Percentiles rank a stretch among this genome's conserved stretches.
Conservation (phyloP, 2,329 filamentous ascomycete species). For the Blastomyces gilchristii region DNA sequence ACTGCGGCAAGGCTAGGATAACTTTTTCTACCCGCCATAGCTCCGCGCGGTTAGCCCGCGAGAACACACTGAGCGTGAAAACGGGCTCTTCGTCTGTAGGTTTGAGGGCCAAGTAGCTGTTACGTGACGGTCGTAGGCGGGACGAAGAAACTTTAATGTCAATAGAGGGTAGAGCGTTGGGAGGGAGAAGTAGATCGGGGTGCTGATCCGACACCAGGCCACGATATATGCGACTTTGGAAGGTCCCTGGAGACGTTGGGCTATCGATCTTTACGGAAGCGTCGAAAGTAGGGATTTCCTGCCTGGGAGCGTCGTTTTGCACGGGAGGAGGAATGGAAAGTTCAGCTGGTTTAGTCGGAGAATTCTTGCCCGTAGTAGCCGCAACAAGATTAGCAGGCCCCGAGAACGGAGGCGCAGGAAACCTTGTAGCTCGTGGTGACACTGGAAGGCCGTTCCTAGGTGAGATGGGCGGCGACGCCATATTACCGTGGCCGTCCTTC, state of each 20-base stretch:
- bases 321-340: constrained; percentile 14
- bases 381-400: neutral
- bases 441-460: constrained; percentile 51
- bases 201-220: constrained; percentile 78
- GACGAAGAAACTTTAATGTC: constrained; percentile 84
- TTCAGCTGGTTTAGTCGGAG: constrained; percentile 26
- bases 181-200: constrained; percentile 72
- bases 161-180: constrained; percentile 79
- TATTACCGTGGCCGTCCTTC: constrained; percentile 37
- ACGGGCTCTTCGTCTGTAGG: constrained; percentile 85
- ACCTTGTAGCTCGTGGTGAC: constrained; percentile 62
- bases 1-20: constrained; percentile 62
- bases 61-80: constrained; percentile 79
- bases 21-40: constrained; percentile 95
- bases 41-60: constrained; percentile 59
- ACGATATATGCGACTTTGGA: constrained; percentile 52
- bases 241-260: constrained; percentile 21
- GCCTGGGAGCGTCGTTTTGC: constrained; percentile 13
- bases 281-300: constrained; percentile 30
- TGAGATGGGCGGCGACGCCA: constrained; percentile 59
- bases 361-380: constrained; percentile 17
- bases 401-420: constrained; percentile 48
- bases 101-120: constrained; percentile 70
- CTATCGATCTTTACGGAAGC: constrained; percentile 26
- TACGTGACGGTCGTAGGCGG: constrained; percentile 81